Conservation (phyloP, 2,329 filamentous ascomycete genomes). For the Fusarium sulawesiense region DNA sequence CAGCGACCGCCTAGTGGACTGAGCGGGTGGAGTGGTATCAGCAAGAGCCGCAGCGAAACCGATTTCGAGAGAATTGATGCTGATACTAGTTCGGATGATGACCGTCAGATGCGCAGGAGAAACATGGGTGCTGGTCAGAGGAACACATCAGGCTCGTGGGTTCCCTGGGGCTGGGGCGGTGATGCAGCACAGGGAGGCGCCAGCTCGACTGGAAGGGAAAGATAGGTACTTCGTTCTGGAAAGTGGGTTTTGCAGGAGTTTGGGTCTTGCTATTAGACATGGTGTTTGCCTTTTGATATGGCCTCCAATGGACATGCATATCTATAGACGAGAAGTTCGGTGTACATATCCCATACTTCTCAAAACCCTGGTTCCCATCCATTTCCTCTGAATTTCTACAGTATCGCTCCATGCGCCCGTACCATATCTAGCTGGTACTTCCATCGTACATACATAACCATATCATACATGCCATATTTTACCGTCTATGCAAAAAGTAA, state of each 20-base stretch:
- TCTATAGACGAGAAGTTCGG: slow-evolving; percentile 26
- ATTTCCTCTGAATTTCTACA: slow-evolving; percentile 3
- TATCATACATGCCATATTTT: slow-evolving; percentile 30
- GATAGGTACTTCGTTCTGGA: slow-evolving; percentile 45
- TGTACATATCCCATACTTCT: slow-evolving; percentile 11
- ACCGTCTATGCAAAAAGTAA: slow-evolving; percentile 12
- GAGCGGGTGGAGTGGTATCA: slow-evolving; percentile 67
- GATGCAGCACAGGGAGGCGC: slow-evolving; percentile 26
- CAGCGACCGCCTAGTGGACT: slow-evolving; percentile 62
- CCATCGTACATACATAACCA: background rate
- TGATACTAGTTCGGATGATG: slow-evolving; percentile 72
- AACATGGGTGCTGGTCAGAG: slow-evolving; percentile 41
- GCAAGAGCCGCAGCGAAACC: slow-evolving; percentile 84
- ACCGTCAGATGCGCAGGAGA: slow-evolving; percentile 52
- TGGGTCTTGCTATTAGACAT: slow-evolving; percentile 40
- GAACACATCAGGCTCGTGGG: slow-evolving; percentile 56
- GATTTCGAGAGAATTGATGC: slow-evolving; percentile 92
- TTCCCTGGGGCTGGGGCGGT: slow-evolving; percentile 61
- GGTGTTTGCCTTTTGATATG: slow-evolving; percentile 26
- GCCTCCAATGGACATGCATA: slow-evolving; percentile 14
- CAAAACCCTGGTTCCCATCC: slow-evolving; percentile 1
- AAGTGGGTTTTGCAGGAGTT: slow-evolving; percentile 46
- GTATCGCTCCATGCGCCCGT: slow-evolving; percentile 26
- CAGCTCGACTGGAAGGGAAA: slow-evolving; percentile 55
- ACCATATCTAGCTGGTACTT: slow-evolving; percentile 10